Evolutionary conservation across 352 stramenopile genomes (phyloP).

Genomic region (Phytophthora hybrid): DNA sequence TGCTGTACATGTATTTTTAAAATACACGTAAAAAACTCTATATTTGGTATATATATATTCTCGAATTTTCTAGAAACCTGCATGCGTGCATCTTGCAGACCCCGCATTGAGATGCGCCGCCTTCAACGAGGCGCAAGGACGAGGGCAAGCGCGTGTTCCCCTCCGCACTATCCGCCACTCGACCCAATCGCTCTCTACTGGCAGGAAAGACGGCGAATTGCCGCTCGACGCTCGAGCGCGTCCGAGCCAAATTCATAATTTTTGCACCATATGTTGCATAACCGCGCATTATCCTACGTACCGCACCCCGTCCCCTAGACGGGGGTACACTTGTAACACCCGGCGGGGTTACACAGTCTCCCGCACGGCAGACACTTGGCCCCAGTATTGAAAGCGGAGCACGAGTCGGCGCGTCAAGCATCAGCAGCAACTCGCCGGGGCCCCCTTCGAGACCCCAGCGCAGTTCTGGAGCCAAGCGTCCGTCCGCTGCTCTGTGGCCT

Average conservation of each 20-base stretch:
- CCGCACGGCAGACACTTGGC: not conserved
- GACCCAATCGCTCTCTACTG: conserved; percentile 12
- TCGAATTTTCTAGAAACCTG: conserved; percentile 28
- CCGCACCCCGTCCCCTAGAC: not conserved
- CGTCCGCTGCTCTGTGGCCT: not conserved
- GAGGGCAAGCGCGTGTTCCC: conserved; percentile 4
- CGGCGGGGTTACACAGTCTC: not conserved
- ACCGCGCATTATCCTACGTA: not conserved
- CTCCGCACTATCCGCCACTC: conserved; percentile 8
- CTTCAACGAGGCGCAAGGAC: conserved; percentile 8
- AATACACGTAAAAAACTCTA: not conserved
- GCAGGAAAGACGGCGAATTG: conserved; percentile 8
- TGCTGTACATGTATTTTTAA: not conserved
- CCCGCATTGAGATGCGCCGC: not conserved
- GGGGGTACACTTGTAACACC: not conserved
- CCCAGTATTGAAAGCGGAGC: conserved; percentile 33
- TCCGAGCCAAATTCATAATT: not conserved
- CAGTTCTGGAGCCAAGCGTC: not conserved
- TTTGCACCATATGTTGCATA: conserved; percentile 17
- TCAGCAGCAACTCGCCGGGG: not conserved
- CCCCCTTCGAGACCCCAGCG: not conserved
- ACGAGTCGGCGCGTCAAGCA: conserved; percentile 15
- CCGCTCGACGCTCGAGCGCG: not conserved
- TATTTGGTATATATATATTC: too few relatives aligned
- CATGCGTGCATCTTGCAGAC: not conserved